phyloP scores from a whole-genome alignment of 495 filamentous ascomycete genomes.

The Xylaria telfairii region DNA sequence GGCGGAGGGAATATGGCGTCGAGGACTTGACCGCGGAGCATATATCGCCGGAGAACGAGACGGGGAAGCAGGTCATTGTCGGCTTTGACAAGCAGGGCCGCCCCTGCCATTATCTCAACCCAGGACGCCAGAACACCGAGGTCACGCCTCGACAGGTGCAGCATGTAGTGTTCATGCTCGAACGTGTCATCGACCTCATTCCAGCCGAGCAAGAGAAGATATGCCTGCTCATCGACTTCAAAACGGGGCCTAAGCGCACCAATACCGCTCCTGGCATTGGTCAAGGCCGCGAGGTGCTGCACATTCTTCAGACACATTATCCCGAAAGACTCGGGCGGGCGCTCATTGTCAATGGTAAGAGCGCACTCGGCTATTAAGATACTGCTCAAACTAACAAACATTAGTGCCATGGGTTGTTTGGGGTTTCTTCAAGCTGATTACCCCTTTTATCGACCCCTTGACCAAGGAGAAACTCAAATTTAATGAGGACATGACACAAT shows the following conservation, averaged over 20 bases:
- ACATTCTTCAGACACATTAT: constrained; percentile 92
- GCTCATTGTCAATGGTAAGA: constrained; percentile 81
- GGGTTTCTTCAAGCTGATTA: constrained; percentile 94
- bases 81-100: constrained; percentile 85
- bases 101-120: constrained; percentile 87
- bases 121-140: constrained; percentile 89
- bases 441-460: constrained; percentile 91
- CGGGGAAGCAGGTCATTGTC: constrained; percentile 88
- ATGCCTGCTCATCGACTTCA: constrained; percentile 87
- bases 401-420: constrained; percentile 85
- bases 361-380: constrained; percentile 10
- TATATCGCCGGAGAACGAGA: constrained; percentile 90
- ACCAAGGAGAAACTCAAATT: constrained; percentile 94
- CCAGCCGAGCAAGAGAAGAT: constrained; percentile 83
- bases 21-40: constrained; percentile 77
- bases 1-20: constrained; percentile 87
- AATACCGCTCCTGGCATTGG: constrained; percentile 78
- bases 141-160: constrained; percentile 89
- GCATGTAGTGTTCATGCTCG: constrained; percentile 94
- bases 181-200: constrained; percentile 87
- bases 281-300: constrained; percentile 77
- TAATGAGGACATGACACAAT: constrained; percentile 81
- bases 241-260: constrained; percentile 66
- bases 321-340: constrained; percentile 91
- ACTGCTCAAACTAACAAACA: constrained; percentile 22